phyloP scores from a whole-genome alignment of 768 basidiomycete genomes.

The Tylopilus subfusipes region DNA sequence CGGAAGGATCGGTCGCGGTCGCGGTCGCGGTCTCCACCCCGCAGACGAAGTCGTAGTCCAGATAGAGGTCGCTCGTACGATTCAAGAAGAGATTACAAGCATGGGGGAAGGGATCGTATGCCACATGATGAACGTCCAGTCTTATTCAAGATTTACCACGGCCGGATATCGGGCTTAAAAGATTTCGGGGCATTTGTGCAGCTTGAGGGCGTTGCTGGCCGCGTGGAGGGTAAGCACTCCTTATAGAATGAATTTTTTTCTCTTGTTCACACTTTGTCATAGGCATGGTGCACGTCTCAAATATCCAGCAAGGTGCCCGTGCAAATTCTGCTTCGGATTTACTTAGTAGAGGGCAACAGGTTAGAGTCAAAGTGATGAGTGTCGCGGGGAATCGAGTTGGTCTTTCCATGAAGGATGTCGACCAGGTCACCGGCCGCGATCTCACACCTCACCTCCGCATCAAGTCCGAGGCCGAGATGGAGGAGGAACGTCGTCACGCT shows the following conservation, averaged over 20 bases:
- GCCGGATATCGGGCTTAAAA: conserved; percentile 78
- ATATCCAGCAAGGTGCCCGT: conserved; percentile 80
- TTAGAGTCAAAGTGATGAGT: conserved; percentile 97
- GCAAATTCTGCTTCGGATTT: conserved; percentile 86
- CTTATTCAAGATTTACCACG: conserved; percentile 92
- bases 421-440: conserved; percentile 85
- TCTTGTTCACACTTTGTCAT: conserved; percentile 6
- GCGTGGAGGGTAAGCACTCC: conserved; percentile 76
- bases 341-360: conserved; percentile 75
- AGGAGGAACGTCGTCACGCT: conserved; percentile 67
- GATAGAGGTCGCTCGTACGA: conserved; percentile 50
- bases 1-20: conserved; percentile 48
- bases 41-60: conserved; percentile 57
- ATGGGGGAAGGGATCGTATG: conserved; percentile 35
- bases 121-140: conserved; percentile 77
- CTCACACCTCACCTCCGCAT: conserved; percentile 93
- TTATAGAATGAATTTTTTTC: background rate
- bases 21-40: conserved; percentile 44
- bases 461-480: conserved; percentile 90
- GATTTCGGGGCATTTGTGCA: conserved; percentile 96
- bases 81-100: conserved; percentile 39
- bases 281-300: conserved; percentile 99
- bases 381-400: conserved; percentile 76
- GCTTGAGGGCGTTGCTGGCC: conserved; percentile 80
- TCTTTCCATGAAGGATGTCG: conserved; percentile 97